phyloP scores from a whole-genome alignment of 2,329 filamentous ascomycete species.

The Arthrinium puccinioides region DNA sequence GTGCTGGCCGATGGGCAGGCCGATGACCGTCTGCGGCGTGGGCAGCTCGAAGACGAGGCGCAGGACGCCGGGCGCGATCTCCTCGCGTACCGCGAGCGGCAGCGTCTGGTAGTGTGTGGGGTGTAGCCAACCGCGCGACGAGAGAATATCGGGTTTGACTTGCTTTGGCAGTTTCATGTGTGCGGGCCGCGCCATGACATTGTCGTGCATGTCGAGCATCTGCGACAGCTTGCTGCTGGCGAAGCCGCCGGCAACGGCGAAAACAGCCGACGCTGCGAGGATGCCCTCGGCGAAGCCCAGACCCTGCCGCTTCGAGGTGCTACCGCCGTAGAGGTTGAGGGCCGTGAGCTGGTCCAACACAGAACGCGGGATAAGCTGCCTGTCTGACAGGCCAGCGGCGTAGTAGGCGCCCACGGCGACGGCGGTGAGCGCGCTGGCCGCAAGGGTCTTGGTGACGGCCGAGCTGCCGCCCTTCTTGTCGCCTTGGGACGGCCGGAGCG shows the following conservation, averaged over 20 bases:
- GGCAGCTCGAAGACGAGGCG: slow-evolving; percentile 42
- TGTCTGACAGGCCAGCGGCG: slow-evolving; percentile 7
- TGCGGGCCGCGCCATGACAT: slow-evolving; percentile 25
- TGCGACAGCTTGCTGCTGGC: slow-evolving; percentile 21
- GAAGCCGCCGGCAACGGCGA: slow-evolving; percentile 23
- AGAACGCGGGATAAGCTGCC: background rate
- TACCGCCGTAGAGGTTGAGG: slow-evolving; percentile 4
- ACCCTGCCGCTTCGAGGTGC: slow-evolving; percentile 9
- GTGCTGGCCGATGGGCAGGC: slow-evolving; percentile 51
- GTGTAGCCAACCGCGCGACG: slow-evolving; percentile 39
- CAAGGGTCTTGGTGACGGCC: slow-evolving; percentile 1
- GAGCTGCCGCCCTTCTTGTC: slow-evolving; percentile 2
- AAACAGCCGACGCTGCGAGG: slow-evolving; percentile 24
- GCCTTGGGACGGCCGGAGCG: too few species aligned
- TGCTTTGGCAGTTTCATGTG: slow-evolving; percentile 31
- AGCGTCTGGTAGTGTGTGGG: slow-evolving; percentile 39
- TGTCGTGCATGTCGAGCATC: slow-evolving; percentile 23
- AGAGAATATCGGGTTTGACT: slow-evolving; percentile 29
- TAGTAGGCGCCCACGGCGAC: slow-evolving; percentile 10
- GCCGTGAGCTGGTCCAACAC: slow-evolving; percentile 3
- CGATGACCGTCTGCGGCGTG: slow-evolving; percentile 32
- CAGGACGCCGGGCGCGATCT: slow-evolving; percentile 36
- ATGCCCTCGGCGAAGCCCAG: slow-evolving; percentile 30
- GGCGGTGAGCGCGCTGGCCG: background rate
- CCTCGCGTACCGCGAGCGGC: slow-evolving; percentile 31